Base-by-base conservation (phyloP, 495 filamentous ascomycete species). In the Podospora bellae-mahoneyi region DNA sequence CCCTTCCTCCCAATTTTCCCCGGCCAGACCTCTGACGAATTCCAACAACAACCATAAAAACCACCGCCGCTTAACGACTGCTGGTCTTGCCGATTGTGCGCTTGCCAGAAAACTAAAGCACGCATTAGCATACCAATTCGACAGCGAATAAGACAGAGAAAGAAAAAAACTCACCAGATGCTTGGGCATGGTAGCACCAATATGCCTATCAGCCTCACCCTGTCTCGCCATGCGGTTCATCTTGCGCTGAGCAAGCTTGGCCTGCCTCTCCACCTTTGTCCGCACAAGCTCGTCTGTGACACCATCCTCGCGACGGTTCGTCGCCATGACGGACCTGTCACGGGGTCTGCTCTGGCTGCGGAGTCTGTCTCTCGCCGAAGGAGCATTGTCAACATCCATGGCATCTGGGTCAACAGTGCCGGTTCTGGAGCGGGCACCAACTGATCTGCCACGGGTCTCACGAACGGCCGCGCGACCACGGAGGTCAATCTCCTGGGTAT, bases 211-310 rank as follows among this genome's bases (percentile, higher is more conserved):
- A 53, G 93, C 93, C 83, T 99, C 95, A 81, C 95, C 95, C 84
- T 91, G 89, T 76, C 94, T 88, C 57, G 95, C 95, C 91, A 96
- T 94, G 68, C 94, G 85, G 83, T 99, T 98, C 93, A 96, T 97
- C 89, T 92, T 92, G 86, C 93, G 92, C 88, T 99, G 95, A 71
- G 89, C 85, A 74, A 99, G 78, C 85, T 97, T 98, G 72, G 85
- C 83, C 76, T 93, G 79, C 72, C 89, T 88, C 78, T 97, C 96
- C 19, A 91, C 93, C 84, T 93, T 93, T 27, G 81, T 86, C 68
- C 92, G 85, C 34, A 85, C 82, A 75, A 77, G 26, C 73, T 81
- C 82, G 66, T 87, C 83, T 58, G 78, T 80, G 15, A 93, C 86
- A 82, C 95, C 95, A 66, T 97, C 94, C 39, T 91, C 86, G 54